phyloP scores from a whole-genome alignment of 2,329 filamentous ascomycete species.

The Leptographium lundbergii region DNA sequence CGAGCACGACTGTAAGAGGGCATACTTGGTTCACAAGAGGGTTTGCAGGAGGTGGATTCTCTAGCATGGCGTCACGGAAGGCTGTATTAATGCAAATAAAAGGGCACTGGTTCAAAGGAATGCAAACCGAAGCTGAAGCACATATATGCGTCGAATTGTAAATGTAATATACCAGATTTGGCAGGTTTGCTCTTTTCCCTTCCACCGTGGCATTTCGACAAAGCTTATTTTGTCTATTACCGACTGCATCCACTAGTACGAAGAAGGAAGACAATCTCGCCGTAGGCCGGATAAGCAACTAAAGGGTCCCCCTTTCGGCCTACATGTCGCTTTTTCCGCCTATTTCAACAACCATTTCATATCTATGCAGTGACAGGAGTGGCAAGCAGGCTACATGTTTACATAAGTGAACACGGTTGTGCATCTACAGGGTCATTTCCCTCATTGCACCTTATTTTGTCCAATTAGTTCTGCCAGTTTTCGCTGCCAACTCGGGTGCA shows the following conservation, averaged over 20 bases:
- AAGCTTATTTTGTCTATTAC: background rate
- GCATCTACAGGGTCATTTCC: background rate
- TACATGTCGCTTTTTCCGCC: too few relatives aligned
- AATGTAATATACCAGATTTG: background rate
- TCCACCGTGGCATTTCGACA: background rate
- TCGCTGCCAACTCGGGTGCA: background rate
- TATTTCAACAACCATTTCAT: background rate
- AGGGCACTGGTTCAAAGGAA: background rate
- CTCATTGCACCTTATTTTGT: background rate
- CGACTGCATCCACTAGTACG: background rate
- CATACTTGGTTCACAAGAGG: background rate
- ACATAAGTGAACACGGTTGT: background rate
- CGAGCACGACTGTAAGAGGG: background rate
- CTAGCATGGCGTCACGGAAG: slow-evolving; percentile 1
- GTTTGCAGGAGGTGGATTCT: background rate
- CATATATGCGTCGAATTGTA: background rate
- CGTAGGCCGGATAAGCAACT: background rate
- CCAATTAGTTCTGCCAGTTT: background rate
- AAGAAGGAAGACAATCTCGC: background rate
- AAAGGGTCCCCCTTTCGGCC: too few relatives aligned
- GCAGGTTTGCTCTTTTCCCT: background rate
- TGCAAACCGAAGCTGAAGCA: background rate
- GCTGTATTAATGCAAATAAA: background rate
- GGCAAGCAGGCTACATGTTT: background rate
- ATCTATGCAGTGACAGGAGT: background rate